Conservation (phyloP, 2,329 filamentous ascomycete genomes). For the Decorospora gaudefroyi region DNA sequence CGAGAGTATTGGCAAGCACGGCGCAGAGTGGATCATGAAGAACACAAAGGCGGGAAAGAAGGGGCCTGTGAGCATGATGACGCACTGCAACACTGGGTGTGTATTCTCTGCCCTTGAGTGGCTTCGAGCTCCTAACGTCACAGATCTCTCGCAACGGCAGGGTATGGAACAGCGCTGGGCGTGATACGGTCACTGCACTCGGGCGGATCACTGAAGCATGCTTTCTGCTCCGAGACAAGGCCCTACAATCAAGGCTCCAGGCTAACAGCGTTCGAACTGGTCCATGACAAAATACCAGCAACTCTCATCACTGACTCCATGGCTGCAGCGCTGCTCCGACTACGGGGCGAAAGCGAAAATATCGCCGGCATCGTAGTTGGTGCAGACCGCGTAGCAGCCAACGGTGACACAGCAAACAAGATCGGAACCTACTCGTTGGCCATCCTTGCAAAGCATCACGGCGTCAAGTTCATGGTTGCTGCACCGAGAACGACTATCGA, state of each 20-base stretch:
- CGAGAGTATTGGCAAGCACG: conserved; percentile 78
- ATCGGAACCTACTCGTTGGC: conserved; percentile 94
- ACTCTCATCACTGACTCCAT: conserved; percentile 96
- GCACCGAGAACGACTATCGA: conserved; percentile 95
- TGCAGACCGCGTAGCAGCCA: conserved; percentile 91
- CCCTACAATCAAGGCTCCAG: conserved; percentile 98
- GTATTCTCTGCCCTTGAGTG: conserved; percentile 1
- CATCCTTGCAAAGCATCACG: conserved; percentile 85
- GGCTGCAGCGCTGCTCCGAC: conserved; percentile 81
- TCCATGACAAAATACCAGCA: conserved; percentile 87
- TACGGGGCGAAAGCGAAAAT: conserved; percentile 62
- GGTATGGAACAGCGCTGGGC: conserved; percentile 94
- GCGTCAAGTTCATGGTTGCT: conserved; percentile 91
- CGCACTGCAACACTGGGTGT: conserved; percentile 96
- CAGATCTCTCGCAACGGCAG: conserved; percentile 89
- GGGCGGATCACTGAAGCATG: conserved; percentile 70
- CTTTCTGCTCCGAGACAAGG: conserved; percentile 94
- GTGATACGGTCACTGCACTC: conserved; percentile 84
- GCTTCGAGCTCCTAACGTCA: conserved; percentile 23
- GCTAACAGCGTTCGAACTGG: conserved; percentile 93
- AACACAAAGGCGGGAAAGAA: conserved; percentile 58
- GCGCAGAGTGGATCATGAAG: conserved; percentile 78
- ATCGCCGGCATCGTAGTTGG: conserved; percentile 91
- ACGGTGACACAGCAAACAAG: conserved; percentile 98
- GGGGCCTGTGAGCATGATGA: conserved; percentile 76